Base-by-base conservation (phyloP, 2,329 filamentous ascomycete genomes). In the Xylaria sp. region DNA sequence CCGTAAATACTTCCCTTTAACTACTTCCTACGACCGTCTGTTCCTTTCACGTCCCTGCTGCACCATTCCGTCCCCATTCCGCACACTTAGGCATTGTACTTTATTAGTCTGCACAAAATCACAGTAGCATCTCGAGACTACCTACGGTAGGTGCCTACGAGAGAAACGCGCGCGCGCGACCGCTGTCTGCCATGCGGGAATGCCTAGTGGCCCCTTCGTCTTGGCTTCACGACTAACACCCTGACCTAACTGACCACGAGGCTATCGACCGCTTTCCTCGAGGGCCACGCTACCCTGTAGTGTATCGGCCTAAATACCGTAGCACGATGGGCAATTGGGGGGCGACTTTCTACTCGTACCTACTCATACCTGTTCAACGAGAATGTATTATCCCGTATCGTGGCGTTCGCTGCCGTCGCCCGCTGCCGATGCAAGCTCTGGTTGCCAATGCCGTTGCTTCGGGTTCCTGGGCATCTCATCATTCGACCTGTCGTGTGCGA, bases 121-220 rank as follows among this genome's bases (percentile, higher is more conserved):
- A 30, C 23, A 30, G 23, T 30, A 30, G 23, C 23, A 30, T 30
- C 23, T 30, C 23, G 23, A 30, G 23, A 30, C 23, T 10, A 42
- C 16, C 16, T 16, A 16, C n/a, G n/a, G n/a, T 16, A 16, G 16
- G 16, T 16, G 16, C 1, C 16, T 10, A 42, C 37, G 11, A 13
- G 11, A 13, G 9, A 42, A 42, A 16, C 16, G 16, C 16, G 16
- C 16, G 16, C 16, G 11, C 37, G 37, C 37, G 11, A 9, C 37
- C 9, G 9, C 11, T 42, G 9, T 10, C 8, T 42, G 37, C 11
- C 37, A 47, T 50, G 11, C 48, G 48, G 48, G 18, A 50, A 50
- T 58, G 60, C 58, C 55, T 68, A 68, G 67, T 67, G 71, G 71
- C 69, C 70, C 68, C 72, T 72, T 61, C 58, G 72, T 9, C 37